A percentile compares a stretch with the other conserved stretches of the same genome.
These are phyloP conservation scores for Zasmidium angulare DNA, from an alignment of 2,329 filamentous ascomycete species.

Conservation along the genomic window DNA sequence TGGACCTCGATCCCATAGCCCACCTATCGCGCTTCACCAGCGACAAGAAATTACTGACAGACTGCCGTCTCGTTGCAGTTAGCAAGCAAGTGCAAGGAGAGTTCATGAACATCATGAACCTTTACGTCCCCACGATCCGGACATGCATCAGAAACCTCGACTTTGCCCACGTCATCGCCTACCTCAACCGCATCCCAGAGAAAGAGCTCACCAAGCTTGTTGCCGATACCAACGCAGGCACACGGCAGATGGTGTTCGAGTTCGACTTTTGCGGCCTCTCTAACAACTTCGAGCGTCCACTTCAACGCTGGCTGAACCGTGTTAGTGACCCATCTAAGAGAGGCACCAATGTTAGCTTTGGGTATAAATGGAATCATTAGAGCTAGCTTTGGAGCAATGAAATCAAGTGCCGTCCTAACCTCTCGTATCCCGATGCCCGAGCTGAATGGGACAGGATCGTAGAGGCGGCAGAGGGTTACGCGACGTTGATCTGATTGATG, in stretches of 20 bases:
- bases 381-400: neutral
- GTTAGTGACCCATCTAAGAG: neutral
- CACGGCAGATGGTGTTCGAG: neutral
- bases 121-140: neutral
- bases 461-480: too few species aligned
- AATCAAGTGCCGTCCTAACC: too few species aligned
- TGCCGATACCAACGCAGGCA: neutral
- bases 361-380: neutral
- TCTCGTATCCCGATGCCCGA: too few species aligned
- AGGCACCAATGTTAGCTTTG: conserved; percentile 1
- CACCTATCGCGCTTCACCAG: neutral
- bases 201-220: neutral
- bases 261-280: neutral
- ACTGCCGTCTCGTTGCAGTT: neutral
- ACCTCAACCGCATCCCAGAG: conserved; percentile 1
- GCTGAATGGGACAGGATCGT: neutral
- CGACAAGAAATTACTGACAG: neutral
- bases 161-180: conserved; percentile 1
- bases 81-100: neutral
- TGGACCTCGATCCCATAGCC: neutral
- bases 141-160: neutral
- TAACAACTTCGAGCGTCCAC: neutral
- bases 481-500: too few species aligned
- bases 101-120: neutral
- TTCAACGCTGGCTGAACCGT: conserved; percentile 3